A percentile compares a stretch with the other conserved stretches of the same genome.
Evolutionary conservation across 73 alveolate genomes (phyloP).

Genomic region (Paramecium pentaurelia): DNA sequence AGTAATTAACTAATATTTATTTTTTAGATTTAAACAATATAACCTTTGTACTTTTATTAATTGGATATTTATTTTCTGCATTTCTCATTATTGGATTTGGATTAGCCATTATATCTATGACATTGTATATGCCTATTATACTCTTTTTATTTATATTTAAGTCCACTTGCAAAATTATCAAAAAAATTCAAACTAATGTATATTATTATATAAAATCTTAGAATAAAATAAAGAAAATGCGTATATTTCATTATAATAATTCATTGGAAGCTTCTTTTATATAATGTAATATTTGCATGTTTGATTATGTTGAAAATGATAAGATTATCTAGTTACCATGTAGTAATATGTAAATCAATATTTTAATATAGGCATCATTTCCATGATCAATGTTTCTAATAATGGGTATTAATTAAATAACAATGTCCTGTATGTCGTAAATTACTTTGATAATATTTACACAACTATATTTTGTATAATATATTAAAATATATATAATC

Average conservation of each 20-base stretch:
- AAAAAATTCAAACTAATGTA: background rate
- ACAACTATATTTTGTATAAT: background rate
- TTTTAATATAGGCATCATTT: background rate
- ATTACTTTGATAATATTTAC: background rate
- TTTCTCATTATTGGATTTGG: constrained; percentile 7
- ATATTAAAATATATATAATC: no score
- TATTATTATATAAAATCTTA: background rate
- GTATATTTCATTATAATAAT: background rate
- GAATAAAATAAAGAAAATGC: background rate
- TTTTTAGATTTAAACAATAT: background rate
- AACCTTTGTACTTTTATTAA: background rate
- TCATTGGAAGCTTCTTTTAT: background rate
- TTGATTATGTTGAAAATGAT: background rate
- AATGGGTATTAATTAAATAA: background rate
- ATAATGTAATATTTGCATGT: background rate
- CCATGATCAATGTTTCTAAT: background rate
- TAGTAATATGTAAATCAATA: background rate
- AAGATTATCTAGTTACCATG: background rate
- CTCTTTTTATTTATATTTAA: background rate
- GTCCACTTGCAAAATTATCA: background rate
- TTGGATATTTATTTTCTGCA: background rate
- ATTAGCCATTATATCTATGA: background rate
- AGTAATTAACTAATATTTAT: background rate
- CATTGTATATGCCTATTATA: background rate
- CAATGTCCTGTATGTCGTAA: constrained; percentile 29